Evolutionary conservation across 1,284 basidiomycete species (phyloP).

Genomic region (Cryptococcus sp.): DNA sequence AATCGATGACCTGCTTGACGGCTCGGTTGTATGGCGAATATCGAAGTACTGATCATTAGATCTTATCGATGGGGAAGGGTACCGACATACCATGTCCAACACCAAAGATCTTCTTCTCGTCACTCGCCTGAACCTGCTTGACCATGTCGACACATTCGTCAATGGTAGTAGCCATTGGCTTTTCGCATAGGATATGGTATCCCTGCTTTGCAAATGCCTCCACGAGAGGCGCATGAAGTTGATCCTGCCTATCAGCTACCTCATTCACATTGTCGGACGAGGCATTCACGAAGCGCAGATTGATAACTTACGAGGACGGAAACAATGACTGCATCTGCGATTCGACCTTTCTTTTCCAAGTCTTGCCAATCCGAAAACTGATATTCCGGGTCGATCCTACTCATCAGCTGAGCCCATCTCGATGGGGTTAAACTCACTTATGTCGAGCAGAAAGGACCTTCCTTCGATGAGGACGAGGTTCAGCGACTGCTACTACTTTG

Average conservation of each 20-base stretch:
- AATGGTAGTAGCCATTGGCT: constrained; percentile 75
- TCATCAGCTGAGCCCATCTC: neutral
- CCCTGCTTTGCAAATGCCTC: constrained; percentile 70
- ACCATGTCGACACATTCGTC: constrained; percentile 72
- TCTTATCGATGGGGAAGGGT: neutral
- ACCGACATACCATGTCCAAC: constrained; percentile 67
- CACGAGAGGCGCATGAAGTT: constrained; percentile 68
- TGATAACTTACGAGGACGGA: constrained; percentile 50
- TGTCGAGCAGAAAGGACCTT: constrained; percentile 57
- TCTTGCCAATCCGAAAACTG: constrained; percentile 70
- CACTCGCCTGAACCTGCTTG: constrained; percentile 58
- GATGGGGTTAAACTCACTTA: constrained; percentile 22
- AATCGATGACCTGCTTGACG: constrained; percentile 64
- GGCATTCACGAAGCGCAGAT: neutral
- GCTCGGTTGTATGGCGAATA: constrained; percentile 76
- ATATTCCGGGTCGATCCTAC: constrained; percentile 57
- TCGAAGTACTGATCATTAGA: constrained; percentile 56
- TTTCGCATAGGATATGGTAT: constrained; percentile 83
- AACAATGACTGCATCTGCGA: constrained; percentile 74
- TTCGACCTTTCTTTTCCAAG: constrained; percentile 60
- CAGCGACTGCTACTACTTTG: constrained; percentile 74
- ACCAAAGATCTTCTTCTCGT: constrained; percentile 61
- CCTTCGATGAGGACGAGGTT: constrained; percentile 66
- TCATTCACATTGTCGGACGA: neutral
- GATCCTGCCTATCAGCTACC: constrained; percentile 51